These are phyloP conservation scores for Lecanosticta acicola DNA, from an alignment of 2,329 filamentous ascomycete species.

Conservation along the genomic window DNA sequence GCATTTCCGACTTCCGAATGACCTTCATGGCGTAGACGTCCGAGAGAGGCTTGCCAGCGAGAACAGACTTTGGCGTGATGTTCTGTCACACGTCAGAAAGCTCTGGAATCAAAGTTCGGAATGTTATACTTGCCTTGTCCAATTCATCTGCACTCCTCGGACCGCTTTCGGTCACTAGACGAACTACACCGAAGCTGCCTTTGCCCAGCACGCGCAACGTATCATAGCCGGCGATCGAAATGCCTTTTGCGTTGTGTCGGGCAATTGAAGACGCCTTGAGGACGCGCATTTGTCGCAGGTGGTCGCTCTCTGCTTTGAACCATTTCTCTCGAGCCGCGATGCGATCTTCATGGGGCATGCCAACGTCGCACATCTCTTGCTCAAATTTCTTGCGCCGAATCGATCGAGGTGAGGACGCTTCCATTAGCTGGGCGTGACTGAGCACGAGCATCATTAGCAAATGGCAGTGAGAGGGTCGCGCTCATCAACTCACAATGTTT, in stretches of 20 bases:
- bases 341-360: slow-evolving; percentile 53
- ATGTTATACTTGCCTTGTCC: not conserved
- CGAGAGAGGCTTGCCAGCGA: slow-evolving; percentile 34
- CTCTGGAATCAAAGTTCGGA: too few species aligned
- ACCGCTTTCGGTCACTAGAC: slow-evolving; percentile 63
- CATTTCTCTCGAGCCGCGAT: slow-evolving; percentile 54
- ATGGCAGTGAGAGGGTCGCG: not conserved
- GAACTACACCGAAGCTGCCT: slow-evolving; percentile 90
- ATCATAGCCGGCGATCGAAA: slow-evolving; percentile 64
- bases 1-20: slow-evolving; percentile 89
- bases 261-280: slow-evolving; percentile 58
- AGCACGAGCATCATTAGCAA: not conserved
- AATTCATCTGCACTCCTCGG: not conserved
- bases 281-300: slow-evolving; percentile 67
- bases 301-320: slow-evolving; percentile 61
- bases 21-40: slow-evolving; percentile 94
- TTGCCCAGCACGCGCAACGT: slow-evolving; percentile 78
- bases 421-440: slow-evolving; percentile 60
- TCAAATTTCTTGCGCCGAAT: slow-evolving; percentile 60
- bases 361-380: slow-evolving; percentile 53
- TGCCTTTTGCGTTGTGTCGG: slow-evolving; percentile 44
- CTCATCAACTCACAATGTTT: slow-evolving; percentile 48
- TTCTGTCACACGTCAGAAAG: too few species aligned
- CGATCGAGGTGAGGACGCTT: slow-evolving; percentile 51
- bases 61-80: slow-evolving; percentile 1